Evolutionary conservation across 1,139 yeast species (phyloP), one percentile per base, ranked within the genome.

Genomic region (Diutina catenulata): DNA sequence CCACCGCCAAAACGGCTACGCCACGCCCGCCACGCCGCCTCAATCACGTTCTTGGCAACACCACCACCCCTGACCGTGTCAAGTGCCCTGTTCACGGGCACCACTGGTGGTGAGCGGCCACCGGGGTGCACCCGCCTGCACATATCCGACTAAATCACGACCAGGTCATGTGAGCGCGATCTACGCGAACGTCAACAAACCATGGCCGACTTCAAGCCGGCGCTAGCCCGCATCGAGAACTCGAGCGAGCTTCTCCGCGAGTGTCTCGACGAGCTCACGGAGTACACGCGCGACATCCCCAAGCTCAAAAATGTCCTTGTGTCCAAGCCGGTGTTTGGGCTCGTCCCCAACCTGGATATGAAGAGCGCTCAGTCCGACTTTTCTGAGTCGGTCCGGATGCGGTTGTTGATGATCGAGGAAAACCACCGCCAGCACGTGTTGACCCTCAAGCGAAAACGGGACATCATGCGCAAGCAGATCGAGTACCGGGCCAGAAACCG

Each of bases 291-390:
- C 35, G 67, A 63, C 40, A 57, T 60, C 7, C 54, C 60, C 8
- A 44, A 70, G 19, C 48, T 65, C 37, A 53, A 52, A 38, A 54
- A 52, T 28, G 62, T 64, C 18, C 48, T 66, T 19, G 44, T 49
- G 24, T 61, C 70, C 9, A 52, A 57, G 19, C 57, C 59, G 39
- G 66, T 64, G 25, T 67, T 61, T 50, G 70, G 67, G 6, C 46
- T 67, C 26, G 62, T 64, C 1, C 68, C 73, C 1, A 66, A 62
- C 41, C 49, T 51, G 42, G 73, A 67, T 44, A 43, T 65, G 27
- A 54, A 53, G n/a, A 56, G 60, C 44, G 69, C 70, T 23, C 60
- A 57, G 39, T 48, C 49, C 37, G 49, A 52, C 27, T 53, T 62
- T n/a, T n/a, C n/a, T n/a, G n/a, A n/a, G n/a, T n/a, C n/a, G n/a